These are phyloP conservation scores for Botrytis cinerea DNA, from an alignment of 2,329 filamentous ascomycete genomes.

Conservation along the genomic window DNA sequence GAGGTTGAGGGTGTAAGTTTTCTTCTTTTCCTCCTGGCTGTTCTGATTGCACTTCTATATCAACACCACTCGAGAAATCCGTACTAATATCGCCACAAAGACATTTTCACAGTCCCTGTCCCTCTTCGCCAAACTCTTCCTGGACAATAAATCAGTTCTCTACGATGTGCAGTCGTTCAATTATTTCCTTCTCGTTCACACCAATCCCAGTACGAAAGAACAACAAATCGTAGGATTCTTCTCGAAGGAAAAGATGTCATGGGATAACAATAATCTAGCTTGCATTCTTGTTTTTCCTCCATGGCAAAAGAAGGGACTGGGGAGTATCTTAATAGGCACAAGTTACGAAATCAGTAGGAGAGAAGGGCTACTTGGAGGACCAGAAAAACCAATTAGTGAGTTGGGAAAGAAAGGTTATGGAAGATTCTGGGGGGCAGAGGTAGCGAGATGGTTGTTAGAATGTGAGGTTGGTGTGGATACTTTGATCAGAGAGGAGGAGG, in stretches of 20 bases:
- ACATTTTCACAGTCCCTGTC: slow-evolving; percentile 95
- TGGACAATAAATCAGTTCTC: slow-evolving; percentile 97
- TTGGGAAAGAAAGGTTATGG: slow-evolving; percentile 81
- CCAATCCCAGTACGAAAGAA: slow-evolving; percentile 48
- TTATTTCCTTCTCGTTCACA: slow-evolving; percentile 88
- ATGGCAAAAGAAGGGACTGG: slow-evolving; percentile 88
- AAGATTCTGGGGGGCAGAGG: slow-evolving; percentile 82
- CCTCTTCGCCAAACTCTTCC: slow-evolving; percentile 94
- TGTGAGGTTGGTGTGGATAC: slow-evolving; percentile 33
- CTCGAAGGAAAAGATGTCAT: slow-evolving; percentile 97
- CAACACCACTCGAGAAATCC: background rate
- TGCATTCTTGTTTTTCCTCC: slow-evolving; percentile 96
- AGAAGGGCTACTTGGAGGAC: slow-evolving; percentile 83
- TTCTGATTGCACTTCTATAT: background rate
- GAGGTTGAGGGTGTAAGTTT: slow-evolving; percentile 70
- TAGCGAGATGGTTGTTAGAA: slow-evolving; percentile 66
- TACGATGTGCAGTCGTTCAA: slow-evolving; percentile 94
- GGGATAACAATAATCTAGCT: slow-evolving; percentile 97
- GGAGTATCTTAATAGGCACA: slow-evolving; percentile 85
- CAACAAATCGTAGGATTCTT: slow-evolving; percentile 88
- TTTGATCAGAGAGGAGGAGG: slow-evolving; percentile 44
- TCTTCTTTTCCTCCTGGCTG: background rate
- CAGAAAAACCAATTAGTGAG: slow-evolving; percentile 89
- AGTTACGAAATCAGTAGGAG: slow-evolving; percentile 88
- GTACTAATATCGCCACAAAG: slow-evolving; percentile 41